Percentiles rank a stretch among this genome's conserved stretches.
Conservation (phyloP, 306 rosid species). For the Ochetophila trinervis region DNA sequence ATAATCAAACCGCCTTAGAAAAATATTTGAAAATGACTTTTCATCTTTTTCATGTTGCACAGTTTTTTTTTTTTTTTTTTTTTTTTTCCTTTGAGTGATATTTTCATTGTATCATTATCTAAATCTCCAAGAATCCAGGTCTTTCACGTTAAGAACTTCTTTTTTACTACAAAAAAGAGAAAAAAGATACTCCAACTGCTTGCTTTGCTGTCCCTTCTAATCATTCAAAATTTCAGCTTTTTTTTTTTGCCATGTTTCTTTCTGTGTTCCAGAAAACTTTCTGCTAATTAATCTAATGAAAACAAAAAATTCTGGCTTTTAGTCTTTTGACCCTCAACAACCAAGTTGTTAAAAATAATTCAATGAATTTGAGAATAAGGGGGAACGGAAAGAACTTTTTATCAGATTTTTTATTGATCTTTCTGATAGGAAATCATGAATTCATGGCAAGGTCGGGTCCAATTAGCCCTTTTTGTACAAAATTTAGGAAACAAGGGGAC, state of each 20-base stretch:
- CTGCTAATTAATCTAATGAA: background rate
- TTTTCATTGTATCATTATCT: background rate
- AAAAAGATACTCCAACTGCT: constrained; percentile 18
- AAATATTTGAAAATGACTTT: too few species aligned
- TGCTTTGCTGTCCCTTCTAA: constrained; percentile 13
- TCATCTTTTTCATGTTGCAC: background rate
- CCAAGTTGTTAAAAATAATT: constrained; percentile 17
- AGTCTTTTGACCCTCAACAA: constrained; percentile 27
- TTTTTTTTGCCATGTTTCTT: background rate
- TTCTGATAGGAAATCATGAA: constrained; percentile 8
- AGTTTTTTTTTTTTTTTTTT: background rate
- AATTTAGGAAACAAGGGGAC: constrained; percentile 28
- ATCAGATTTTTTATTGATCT: constrained; percentile 29
- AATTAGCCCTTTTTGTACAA: constrained; percentile 9
- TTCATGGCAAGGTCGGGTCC: constrained; percentile 1
- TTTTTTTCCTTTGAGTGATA: background rate
- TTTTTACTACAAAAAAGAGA: background rate
- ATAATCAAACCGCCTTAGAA: background rate
- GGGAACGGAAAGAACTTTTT: constrained; percentile 23
- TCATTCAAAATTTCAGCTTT: constrained; percentile 24
- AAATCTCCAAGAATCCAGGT: constrained; percentile 28
- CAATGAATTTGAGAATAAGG: background rate
- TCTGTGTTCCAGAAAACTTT: constrained; percentile 13
- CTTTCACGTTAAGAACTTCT: constrained; percentile 26
- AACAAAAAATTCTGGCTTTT: constrained; percentile 20